These are phyloP conservation scores for Chrysophaeum taylorii DNA, from an alignment of 352 stramenopile genomes.

Conservation along the genomic window DNA sequence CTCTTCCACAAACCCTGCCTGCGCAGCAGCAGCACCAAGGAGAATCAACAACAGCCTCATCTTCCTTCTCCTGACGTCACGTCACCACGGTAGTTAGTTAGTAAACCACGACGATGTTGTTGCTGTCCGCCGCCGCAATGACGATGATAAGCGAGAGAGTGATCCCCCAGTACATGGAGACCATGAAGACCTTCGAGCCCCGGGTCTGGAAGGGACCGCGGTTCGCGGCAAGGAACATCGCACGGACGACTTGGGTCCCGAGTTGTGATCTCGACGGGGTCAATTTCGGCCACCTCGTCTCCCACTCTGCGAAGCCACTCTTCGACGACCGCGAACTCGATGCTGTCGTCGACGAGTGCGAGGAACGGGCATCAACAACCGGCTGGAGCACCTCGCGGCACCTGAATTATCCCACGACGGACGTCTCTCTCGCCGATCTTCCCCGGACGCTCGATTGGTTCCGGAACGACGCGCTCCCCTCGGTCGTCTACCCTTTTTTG, in stretches of 20 bases:
- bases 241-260: too few species aligned
- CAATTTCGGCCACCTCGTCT: not conserved
- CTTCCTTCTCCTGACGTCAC: too few species aligned
- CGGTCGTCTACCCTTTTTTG: constrained; percentile 38
- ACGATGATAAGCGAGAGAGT: constrained; percentile 6
- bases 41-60: too few species aligned
- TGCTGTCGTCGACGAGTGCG: constrained; percentile 5
- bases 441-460: constrained; percentile 35
- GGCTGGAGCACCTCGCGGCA: constrained; percentile 34
- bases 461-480: constrained; percentile 22
- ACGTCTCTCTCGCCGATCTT: constrained; percentile 33
- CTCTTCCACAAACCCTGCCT: too few species aligned
- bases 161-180: not conserved
- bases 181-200: not conserved
- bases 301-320: not conserved
- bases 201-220: too few species aligned
- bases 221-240: too few species aligned
- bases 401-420: constrained; percentile 37
- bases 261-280: too few species aligned
- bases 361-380: not conserved
- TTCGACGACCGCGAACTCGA: not conserved
- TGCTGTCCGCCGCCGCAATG: too few species aligned
- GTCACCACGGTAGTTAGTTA: too few species aligned
- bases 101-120: too few species aligned
- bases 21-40: too few species aligned